Evolutionary conservation across 306 rosid genomes (phyloP), one percentile per base, ranked within the genome.

Genomic region (Corylus heterophylla): DNA sequence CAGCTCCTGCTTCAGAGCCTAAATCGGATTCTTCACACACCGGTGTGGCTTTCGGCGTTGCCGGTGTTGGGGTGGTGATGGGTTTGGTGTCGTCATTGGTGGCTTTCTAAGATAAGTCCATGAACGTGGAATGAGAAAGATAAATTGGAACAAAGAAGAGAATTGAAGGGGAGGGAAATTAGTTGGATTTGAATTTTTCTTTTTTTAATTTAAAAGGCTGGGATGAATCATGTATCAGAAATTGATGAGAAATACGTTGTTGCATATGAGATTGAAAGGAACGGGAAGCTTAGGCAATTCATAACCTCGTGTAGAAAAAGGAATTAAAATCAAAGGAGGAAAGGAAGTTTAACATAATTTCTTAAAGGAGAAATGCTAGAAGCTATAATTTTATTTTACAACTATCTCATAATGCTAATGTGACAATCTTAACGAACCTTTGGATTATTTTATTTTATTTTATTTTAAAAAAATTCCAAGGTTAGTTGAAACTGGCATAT

Each of bases 71-170:
- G 7, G 12, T 64, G 12, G 31, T 67, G 27, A 82, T 84, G 82
- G 84, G 74, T 56, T 73, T 90, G 31, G 83, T 81, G 76, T 70
- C 85, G 4, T 74, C 76, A 50, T 71, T 85, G 55, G 52, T 78
- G 7, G 79, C 71, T 67, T 48, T 73, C 12, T 87, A 81, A 74
- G 35, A 4, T 7, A 27, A 74, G 18, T 42, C 22, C 17, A 27
- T 39, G 78, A 47, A 62, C 2, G 50, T 3, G 16, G 27, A 10
- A 37, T 35, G 7, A 51, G 59, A 39, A 29, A 45, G 9, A 67
- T 20, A 39, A 52, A 4, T 17, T 6, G 20, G 7, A 25, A 59
- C 2, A 31, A 25, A 1, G 7, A 25, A 29, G 51, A 42, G 9
- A 22, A 64, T 29, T 61, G 22, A n/a, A 8, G 59, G 5, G 55